These are phyloP conservation scores for Omphalea diandra DNA, from an alignment of 441 rosid species.

Conservation along the genomic window DNA sequence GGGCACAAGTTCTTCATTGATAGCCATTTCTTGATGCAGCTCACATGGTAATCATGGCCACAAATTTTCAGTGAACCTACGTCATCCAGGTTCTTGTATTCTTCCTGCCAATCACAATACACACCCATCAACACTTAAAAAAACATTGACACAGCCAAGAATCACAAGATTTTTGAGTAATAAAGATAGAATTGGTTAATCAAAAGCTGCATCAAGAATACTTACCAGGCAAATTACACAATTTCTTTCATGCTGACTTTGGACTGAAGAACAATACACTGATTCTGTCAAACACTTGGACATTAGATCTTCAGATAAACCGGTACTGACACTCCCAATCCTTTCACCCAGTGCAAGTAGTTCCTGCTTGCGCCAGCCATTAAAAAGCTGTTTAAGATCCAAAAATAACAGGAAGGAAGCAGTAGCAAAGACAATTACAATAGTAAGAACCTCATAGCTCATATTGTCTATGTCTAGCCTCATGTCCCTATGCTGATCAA, in stretches of 20 bases:
- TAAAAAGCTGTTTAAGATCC: constrained; percentile 12
- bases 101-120: constrained; percentile 49
- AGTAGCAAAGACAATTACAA: neutral
- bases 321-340: constrained; percentile 81
- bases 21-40: constrained; percentile 84
- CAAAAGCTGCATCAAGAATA: too few species aligned
- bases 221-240: constrained; percentile 93
- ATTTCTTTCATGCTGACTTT: constrained; percentile 45
- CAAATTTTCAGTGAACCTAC: constrained; percentile 57
- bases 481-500: constrained; percentile 86
- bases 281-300: constrained; percentile 58
- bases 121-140: neutral
- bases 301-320: constrained; percentile 60
- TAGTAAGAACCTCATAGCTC: constrained; percentile 69
- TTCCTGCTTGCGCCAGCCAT: constrained; percentile 48
- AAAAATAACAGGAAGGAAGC: neutral
- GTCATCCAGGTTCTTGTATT: constrained; percentile 60
- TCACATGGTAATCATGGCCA: constrained; percentile 73
- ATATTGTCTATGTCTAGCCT: constrained; percentile 84
- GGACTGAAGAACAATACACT: constrained; percentile 37
- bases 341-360: constrained; percentile 88
- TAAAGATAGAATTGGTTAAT: too few species aligned
- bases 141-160: neutral
- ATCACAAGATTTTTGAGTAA: neutral
- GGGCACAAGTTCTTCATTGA: constrained; percentile 86